A percentile compares a stretch with the other conserved stretches of the same genome.
Evolutionary conservation across 768 basidiomycete genomes (phyloP).

Genomic region (Infundibulicybe gibba): DNA sequence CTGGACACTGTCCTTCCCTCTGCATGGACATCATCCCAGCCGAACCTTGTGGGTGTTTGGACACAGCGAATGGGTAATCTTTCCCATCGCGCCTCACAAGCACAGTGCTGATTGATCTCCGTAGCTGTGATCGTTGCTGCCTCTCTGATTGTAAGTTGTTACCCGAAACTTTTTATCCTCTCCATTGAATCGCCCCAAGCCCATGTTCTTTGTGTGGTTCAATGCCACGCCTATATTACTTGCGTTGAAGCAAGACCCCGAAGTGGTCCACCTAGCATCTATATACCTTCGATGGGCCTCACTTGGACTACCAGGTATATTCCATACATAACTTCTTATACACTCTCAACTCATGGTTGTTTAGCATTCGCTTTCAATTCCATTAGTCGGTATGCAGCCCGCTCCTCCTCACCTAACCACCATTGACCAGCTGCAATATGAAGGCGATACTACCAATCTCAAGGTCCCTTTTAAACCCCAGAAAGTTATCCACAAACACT

Average conservation of each 20-base stretch:
- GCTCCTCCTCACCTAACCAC: conserved; percentile 1
- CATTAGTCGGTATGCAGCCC: conserved; percentile 34
- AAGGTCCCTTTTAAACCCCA: conserved; percentile 39
- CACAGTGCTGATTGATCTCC: background rate
- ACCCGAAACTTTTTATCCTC: conserved; percentile 3
- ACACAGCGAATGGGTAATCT: conserved; percentile 78
- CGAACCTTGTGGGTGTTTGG: conserved; percentile 87
- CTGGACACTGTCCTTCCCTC: conserved; percentile 93
- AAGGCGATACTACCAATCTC: conserved; percentile 80
- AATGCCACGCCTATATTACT: conserved; percentile 80
- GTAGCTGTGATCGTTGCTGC: conserved; percentile 60
- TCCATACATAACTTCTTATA: conserved; percentile 1
- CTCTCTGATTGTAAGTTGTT: conserved; percentile 53
- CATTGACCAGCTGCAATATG: background rate
- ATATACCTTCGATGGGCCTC: conserved; percentile 75
- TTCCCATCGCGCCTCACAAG: background rate
- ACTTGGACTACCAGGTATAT: conserved; percentile 69
- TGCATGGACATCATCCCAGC: conserved; percentile 89
- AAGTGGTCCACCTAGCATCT: conserved; percentile 75
- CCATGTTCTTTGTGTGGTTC: conserved; percentile 72
- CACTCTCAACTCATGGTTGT: background rate
- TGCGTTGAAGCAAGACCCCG: conserved; percentile 73
- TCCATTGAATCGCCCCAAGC: conserved; percentile 20
- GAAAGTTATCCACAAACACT: background rate
- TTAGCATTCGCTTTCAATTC: conserved; percentile 50